A percentile compares a stretch with the other conserved stretches of the same genome.
Evolutionary conservation across 805 yeast species (phyloP).

Genomic region (Candida andamanensis): DNA sequence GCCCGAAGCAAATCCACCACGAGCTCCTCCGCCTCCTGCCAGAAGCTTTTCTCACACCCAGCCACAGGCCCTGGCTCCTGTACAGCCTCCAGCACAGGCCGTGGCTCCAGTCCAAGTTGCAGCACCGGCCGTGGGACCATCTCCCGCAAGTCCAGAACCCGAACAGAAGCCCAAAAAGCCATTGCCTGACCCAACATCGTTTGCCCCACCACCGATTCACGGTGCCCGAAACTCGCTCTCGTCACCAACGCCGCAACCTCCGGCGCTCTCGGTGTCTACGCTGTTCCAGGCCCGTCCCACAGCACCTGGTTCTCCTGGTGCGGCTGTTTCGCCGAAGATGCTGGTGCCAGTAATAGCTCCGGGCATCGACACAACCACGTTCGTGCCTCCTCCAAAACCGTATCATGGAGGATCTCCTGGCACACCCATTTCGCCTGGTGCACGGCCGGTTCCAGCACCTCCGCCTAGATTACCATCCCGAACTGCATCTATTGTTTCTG

Average conservation of each 20-base stretch:
- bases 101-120: constrained; percentile 5
- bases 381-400: constrained; percentile 20
- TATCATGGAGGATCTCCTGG: constrained; percentile 4
- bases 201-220: constrained; percentile 41
- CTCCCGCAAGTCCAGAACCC: constrained; percentile 6
- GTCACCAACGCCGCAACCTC: constrained; percentile 1
- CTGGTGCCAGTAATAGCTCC: constrained; percentile 12
- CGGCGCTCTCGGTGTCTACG: neutral
- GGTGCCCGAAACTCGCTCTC: constrained; percentile 18
- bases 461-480: constrained; percentile 10
- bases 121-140: constrained; percentile 6
- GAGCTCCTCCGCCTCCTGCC: neutral
- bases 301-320: too few relatives aligned
- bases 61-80: constrained; percentile 2
- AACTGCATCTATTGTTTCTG: constrained; percentile 4
- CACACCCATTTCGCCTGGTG: neutral
- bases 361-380: constrained; percentile 23
- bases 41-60: too few relatives aligned
- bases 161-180: constrained; percentile 15
- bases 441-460: neutral
- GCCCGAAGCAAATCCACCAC: constrained; percentile 2
- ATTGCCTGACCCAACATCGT: constrained; percentile 30
- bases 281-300: constrained; percentile 1
- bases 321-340: too few relatives aligned
- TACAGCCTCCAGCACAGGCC: constrained; percentile 4